phyloP scores from a whole-genome alignment of 2,329 filamentous ascomycete genomes.

The Fusarium sp. region DNA sequence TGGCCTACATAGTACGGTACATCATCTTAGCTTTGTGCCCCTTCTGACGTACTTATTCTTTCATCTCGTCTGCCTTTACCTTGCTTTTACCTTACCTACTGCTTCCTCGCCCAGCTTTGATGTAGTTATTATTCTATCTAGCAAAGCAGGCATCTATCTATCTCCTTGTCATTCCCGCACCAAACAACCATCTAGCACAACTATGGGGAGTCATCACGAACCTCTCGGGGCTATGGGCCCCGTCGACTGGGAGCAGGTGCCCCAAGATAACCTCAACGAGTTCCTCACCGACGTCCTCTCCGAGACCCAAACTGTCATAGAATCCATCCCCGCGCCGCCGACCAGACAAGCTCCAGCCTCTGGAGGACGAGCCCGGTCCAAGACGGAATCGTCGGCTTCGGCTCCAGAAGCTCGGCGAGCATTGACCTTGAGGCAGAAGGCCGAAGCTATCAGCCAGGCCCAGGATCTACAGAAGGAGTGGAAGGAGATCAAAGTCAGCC shows the following conservation, averaged over 20 bases:
- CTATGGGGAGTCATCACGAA: constrained; percentile 68
- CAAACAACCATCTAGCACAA: constrained; percentile 4
- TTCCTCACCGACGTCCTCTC: constrained; percentile 71
- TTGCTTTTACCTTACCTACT: constrained; percentile 8
- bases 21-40: not conserved
- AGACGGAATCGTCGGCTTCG: constrained; percentile 64
- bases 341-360: constrained; percentile 53
- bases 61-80: not conserved
- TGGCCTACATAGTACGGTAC: not conserved
- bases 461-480: constrained; percentile 79
- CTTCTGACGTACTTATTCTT: constrained; percentile 32
- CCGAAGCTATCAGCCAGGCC: constrained; percentile 60
- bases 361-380: constrained; percentile 62
- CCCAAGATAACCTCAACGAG: constrained; percentile 60
- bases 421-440: constrained; percentile 51
- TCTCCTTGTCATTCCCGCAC: constrained; percentile 4
- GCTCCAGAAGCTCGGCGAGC: constrained; percentile 65
- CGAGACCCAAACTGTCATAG: constrained; percentile 75
- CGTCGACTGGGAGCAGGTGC: constrained; percentile 61
- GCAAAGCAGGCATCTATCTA: constrained; percentile 7
- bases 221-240: constrained; percentile 68
- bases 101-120: not conserved
- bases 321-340: constrained; percentile 72
- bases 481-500: constrained; percentile 82
- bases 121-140: not conserved